A percentile compares a stretch with the other conserved stretches of the same genome.
Conservation (phyloP, 805 yeast species). For the Lipomyces japonicus region DNA sequence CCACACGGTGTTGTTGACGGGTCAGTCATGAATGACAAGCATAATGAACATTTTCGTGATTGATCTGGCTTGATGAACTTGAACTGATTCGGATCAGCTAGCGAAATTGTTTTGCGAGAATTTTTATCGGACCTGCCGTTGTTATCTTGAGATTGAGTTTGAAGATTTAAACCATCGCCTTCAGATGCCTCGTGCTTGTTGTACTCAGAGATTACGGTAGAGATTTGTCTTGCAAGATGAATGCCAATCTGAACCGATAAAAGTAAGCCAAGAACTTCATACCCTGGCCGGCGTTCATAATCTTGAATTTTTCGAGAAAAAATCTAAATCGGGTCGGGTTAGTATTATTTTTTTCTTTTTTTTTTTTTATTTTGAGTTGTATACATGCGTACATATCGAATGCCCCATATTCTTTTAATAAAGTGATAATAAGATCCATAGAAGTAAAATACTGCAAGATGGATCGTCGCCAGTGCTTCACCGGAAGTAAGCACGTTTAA, state of each 20-base stretch:
- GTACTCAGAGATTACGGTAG: background rate
- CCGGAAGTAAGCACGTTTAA: constrained; percentile 19
- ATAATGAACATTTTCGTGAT: constrained; percentile 77
- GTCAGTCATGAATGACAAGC: constrained; percentile 71
- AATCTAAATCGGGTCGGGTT: too few species aligned
- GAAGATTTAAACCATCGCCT: background rate
- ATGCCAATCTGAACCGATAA: constrained; percentile 35
- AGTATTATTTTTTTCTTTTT: too few species aligned
- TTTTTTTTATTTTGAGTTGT: too few species aligned
- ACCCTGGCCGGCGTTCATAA: constrained; percentile 47
- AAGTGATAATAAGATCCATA: constrained; percentile 76
- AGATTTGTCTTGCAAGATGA: background rate
- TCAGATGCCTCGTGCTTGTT: background rate
- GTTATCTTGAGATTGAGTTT: constrained; percentile 12
- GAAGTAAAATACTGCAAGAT: constrained; percentile 78
- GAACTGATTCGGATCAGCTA: constrained; percentile 54
- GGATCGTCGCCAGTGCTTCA: constrained; percentile 54
- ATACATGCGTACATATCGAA: constrained; percentile 61
- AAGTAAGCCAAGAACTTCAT: constrained; percentile 62
- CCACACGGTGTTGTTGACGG: constrained; percentile 91
- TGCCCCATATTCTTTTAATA: constrained; percentile 70
- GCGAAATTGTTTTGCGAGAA: constrained; percentile 47
- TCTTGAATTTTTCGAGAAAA: constrained; percentile 38
- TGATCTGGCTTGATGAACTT: constrained; percentile 63
- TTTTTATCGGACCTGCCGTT: too few species aligned